Percentiles rank a stretch among this genome's conserved stretches.
phyloP scores from a whole-genome alignment of 306 rosid genomes.

The Gastrolobium bilobum region DNA sequence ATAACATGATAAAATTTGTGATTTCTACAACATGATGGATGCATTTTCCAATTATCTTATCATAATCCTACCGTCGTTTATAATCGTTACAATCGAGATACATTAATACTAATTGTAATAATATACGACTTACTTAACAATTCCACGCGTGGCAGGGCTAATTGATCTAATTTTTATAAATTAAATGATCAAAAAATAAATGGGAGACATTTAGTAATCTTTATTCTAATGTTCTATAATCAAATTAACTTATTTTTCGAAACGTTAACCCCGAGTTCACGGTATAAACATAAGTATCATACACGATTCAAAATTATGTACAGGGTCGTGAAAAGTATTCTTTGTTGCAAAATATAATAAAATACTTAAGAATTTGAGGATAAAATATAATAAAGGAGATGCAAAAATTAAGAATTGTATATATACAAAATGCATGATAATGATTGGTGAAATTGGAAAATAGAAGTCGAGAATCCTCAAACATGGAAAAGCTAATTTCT shows the following conservation, averaged over 20 bases:
- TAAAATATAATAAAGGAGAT: too few relatives aligned
- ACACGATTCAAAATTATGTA: too few relatives aligned
- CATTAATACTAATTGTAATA: too few relatives aligned
- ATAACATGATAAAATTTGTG: too few relatives aligned
- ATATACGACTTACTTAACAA: too few relatives aligned
- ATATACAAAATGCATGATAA: neutral
- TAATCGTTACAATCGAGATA: too few relatives aligned
- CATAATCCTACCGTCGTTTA: too few relatives aligned
- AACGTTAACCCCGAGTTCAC: neutral
- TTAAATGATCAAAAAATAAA: neutral
- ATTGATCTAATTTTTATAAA: neutral
- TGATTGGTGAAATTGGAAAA: neutral
- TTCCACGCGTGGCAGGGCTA: too few relatives aligned
- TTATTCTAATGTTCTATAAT: neutral
- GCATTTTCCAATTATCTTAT: too few relatives aligned
- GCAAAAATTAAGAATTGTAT: neutral
- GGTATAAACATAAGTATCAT: neutral
- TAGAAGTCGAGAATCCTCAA: conserved; percentile 7
- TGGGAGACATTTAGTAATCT: neutral
- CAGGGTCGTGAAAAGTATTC: neutral
- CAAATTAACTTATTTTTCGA: neutral
- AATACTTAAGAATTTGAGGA: neutral
- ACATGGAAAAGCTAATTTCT: conserved; percentile 13
- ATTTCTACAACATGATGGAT: too few relatives aligned
- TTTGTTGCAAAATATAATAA: neutral